Evolutionary conservation across 495 filamentous ascomycete genomes (phyloP), one percentile per base, ranked within the genome.

Genomic region (Penicillium nucicola): DNA sequence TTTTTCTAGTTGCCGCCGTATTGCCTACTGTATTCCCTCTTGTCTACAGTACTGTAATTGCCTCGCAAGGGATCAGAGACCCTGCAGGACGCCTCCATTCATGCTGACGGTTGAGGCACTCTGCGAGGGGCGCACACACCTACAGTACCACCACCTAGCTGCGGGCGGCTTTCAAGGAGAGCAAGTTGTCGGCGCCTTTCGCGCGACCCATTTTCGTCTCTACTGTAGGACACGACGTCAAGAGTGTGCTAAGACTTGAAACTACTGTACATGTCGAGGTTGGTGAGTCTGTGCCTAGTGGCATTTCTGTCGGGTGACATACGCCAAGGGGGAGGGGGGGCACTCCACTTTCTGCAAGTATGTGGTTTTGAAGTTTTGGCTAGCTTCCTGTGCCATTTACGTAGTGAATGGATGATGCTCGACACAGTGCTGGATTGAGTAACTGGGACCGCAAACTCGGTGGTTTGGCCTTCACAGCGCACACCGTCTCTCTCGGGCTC

Each of bases 271-370:
- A n/a, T n/a, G n/a, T n/a, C 18, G 42, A 45, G 7, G 25, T 28
- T 5, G 0, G 25, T 28, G 25, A 5, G 22, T 28, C 25, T 28
- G 25, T 28, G 25, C 25, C 25, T 28, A 41, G 31, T 23, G 13
- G 13, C 11, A 47, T 40, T 10, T 22, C 19, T 48, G 41, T 34
- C 14, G 18, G 33, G 56, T 64, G 61, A 64, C 61, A 54, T 58
- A 23, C 9, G 57, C 61, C 61, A 64, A 64, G 57, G 20, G 34
- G 12, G 13, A 15, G 17, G 36, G 40, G 41, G n/a, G n/a, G n/a
- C n/a, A n/a, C 49, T 51, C 54, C 61, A 60, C 57, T 53, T 52
- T 50, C 45, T 58, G 57, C 49, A 64, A 56, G 53, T 54, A 39
- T 35, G 30, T 50, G 42, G 43, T 54, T 46, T 28, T 32, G 28